A percentile compares a stretch with the other conserved stretches of the same genome.
phyloP scores from a whole-genome alignment of 2,329 filamentous ascomycete species.

The Curvularia spicifera region DNA sequence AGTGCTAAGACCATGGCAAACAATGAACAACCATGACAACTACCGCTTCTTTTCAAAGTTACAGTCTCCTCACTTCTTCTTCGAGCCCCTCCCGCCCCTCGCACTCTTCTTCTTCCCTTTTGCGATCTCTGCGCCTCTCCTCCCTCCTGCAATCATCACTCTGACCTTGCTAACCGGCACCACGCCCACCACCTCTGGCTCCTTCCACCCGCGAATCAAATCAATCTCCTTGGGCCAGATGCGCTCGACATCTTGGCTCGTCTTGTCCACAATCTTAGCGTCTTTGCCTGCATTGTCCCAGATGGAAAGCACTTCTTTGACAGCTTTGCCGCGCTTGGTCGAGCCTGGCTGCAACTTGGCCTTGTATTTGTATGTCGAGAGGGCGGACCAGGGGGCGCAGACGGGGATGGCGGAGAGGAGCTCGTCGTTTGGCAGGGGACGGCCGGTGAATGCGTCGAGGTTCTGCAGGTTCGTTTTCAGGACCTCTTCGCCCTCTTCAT shows the following conservation, averaged over 20 bases:
- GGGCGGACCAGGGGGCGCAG: slow-evolving; percentile 68
- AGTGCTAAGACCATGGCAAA: no score
- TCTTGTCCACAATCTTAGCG: slow-evolving; percentile 52
- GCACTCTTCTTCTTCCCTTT: slow-evolving; percentile 41
- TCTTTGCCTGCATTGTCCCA: slow-evolving; percentile 73
- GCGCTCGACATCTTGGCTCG: slow-evolving; percentile 66
- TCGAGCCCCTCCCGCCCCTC: slow-evolving; percentile 41
- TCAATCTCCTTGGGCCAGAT: slow-evolving; percentile 90
- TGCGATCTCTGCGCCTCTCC: slow-evolving; percentile 36
- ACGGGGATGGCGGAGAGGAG: slow-evolving; percentile 70
- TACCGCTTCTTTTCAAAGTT: no score
- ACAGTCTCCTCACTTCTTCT: slow-evolving; percentile 30
- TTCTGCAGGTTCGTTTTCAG: slow-evolving; percentile 48
- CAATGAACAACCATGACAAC: no score
- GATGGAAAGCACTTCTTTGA: slow-evolving; percentile 83
- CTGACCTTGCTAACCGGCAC: slow-evolving; percentile 81
- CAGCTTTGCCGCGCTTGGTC: slow-evolving; percentile 91
- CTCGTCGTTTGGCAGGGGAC: slow-evolving; percentile 80
- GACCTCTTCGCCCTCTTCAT: slow-evolving; percentile 65
- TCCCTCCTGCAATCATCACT: slow-evolving; percentile 69
- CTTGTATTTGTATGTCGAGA: slow-evolving; percentile 84
- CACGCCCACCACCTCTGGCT: slow-evolving; percentile 79
- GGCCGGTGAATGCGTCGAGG: slow-evolving; percentile 77
- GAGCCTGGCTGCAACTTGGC: slow-evolving; percentile 90
- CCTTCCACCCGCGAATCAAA: slow-evolving; percentile 78